Percentiles rank a stretch among this genome's conserved stretches.
Evolutionary conservation across 2,329 filamentous ascomycete genomes (phyloP).

Genomic region (Fusarium sp.): DNA sequence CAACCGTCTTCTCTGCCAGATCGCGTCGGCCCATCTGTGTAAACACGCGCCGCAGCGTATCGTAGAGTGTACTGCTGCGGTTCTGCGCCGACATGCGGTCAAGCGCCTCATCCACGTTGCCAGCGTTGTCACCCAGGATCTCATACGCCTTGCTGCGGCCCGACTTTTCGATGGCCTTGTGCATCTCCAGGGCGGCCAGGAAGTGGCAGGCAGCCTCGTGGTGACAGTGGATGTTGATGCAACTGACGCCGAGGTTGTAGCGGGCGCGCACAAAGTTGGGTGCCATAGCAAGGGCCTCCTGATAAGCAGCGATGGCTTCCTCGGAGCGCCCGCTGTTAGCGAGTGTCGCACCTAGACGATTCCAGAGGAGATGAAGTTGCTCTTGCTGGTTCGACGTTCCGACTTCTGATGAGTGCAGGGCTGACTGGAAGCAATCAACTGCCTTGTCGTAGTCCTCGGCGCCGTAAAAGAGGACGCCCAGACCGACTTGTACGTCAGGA

Average conservation of each 20-base stretch:
- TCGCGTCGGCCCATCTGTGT: slow-evolving; percentile 94
- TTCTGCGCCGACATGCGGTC: slow-evolving; percentile 95
- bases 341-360: slow-evolving; percentile 93
- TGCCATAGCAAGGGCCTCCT: slow-evolving; percentile 89
- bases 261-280: slow-evolving; percentile 97
- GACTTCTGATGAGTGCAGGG: slow-evolving; percentile 87
- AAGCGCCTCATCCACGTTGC: slow-evolving; percentile 77
- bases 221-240: slow-evolving; percentile 97
- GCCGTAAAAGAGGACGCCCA: slow-evolving; percentile 97
- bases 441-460: slow-evolving; percentile 99
- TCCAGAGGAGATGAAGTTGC: slow-evolving; percentile 96
- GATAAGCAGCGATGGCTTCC: slow-evolving; percentile 97
- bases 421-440: slow-evolving; percentile 96
- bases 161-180: slow-evolving; percentile 91
- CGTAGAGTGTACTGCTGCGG: slow-evolving; percentile 95
- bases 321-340: slow-evolving; percentile 95
- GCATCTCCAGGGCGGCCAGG: slow-evolving; percentile 93
- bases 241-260: slow-evolving; percentile 96
- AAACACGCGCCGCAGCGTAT: slow-evolving; percentile 95
- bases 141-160: slow-evolving; percentile 88
- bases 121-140: slow-evolving; percentile 75
- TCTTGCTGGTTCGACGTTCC: slow-evolving; percentile 87
- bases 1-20: slow-evolving; percentile 87
- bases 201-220: slow-evolving; percentile 94
- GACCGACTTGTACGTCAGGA: slow-evolving; percentile 96